Evolutionary conservation across 2,329 filamentous ascomycete species (phyloP).

Genomic region (Colletotrichum scovillei): DNA sequence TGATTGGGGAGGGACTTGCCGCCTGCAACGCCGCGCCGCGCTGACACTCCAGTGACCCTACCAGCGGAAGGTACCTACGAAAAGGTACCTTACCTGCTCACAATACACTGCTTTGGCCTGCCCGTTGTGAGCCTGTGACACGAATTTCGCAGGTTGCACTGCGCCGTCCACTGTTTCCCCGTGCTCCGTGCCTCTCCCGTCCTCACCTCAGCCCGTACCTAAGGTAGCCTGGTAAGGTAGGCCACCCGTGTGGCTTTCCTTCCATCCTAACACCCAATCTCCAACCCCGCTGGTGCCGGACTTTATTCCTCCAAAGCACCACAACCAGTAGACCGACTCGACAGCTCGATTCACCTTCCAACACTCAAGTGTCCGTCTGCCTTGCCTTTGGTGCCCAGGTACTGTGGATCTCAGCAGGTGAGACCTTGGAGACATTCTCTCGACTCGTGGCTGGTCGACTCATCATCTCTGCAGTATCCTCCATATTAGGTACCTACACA

Average conservation of each 20-base stretch:
- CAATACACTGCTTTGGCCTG: too few relatives aligned
- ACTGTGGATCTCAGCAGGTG: not conserved
- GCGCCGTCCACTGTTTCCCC: not conserved
- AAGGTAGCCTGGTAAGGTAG: too few relatives aligned
- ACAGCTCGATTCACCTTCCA: not conserved
- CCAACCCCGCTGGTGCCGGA: conserved; percentile 30
- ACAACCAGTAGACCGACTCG: not conserved
- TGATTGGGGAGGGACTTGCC: conserved; percentile 26
- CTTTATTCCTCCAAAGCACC: conserved; percentile 10
- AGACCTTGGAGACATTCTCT: not conserved
- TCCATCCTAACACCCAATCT: conserved; percentile 4
- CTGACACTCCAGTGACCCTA: not conserved
- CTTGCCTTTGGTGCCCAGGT: too few relatives aligned
- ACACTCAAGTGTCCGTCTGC: not conserved
- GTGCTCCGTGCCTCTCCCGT: not conserved
- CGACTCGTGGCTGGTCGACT: not conserved
- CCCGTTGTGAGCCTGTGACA: not conserved
- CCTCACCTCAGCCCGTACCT: too few relatives aligned
- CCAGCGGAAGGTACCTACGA: too few relatives aligned
- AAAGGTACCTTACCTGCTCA: too few relatives aligned
- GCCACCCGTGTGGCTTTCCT: not conserved
- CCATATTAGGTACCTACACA: too few relatives aligned
- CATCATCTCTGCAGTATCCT: not conserved
- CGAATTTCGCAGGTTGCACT: not conserved
- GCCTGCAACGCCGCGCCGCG: not conserved